phyloP scores from a whole-genome alignment of 139 green algal species.

The Picochlorum sp. region DNA sequence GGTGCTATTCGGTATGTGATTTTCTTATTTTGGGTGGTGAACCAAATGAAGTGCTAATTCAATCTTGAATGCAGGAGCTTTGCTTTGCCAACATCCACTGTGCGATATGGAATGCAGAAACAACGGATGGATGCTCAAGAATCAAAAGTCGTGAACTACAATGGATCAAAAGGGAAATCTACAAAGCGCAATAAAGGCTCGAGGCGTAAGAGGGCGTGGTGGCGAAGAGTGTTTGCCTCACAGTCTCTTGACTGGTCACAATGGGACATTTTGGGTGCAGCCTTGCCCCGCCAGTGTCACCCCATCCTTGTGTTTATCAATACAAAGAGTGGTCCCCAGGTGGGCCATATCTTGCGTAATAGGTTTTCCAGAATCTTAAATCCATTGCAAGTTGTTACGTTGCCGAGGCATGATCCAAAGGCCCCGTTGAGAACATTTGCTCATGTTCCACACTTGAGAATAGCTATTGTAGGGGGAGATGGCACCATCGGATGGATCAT shows the following conservation, averaged over 20 bases:
- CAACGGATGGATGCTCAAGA: too few species aligned
- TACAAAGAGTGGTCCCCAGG: constrained; percentile 61
- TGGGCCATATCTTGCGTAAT: constrained; percentile 35
- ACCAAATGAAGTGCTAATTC: not conserved
- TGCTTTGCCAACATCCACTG: not conserved
- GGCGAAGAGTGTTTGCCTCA: constrained; percentile 5
- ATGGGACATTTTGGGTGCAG: constrained; percentile 7
- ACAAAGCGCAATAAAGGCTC: not conserved
- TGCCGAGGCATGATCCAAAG: constrained; percentile 51
- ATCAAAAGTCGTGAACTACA: not conserved
- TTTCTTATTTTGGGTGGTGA: not conserved
- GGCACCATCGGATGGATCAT: constrained; percentile 72
- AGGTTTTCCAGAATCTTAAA: constrained; percentile 72
- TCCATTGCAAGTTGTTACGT: constrained; percentile 68
- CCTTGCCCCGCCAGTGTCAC: constrained; percentile 19
- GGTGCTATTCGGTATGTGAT: not conserved
- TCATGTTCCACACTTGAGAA: constrained; percentile 36
- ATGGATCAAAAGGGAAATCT: constrained; percentile 1
- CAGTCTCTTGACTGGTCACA: constrained; percentile 16
- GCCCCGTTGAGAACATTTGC: constrained; percentile 59
- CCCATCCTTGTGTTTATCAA: constrained; percentile 71
- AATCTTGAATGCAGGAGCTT: not conserved
- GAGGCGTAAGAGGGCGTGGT: constrained; percentile 11
- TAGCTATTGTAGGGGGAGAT: constrained; percentile 74
- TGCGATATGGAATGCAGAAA: not conserved